Evolutionary conservation across 305 asterid genomes (phyloP).

Genomic region (Fraxinus angustifolia): DNA sequence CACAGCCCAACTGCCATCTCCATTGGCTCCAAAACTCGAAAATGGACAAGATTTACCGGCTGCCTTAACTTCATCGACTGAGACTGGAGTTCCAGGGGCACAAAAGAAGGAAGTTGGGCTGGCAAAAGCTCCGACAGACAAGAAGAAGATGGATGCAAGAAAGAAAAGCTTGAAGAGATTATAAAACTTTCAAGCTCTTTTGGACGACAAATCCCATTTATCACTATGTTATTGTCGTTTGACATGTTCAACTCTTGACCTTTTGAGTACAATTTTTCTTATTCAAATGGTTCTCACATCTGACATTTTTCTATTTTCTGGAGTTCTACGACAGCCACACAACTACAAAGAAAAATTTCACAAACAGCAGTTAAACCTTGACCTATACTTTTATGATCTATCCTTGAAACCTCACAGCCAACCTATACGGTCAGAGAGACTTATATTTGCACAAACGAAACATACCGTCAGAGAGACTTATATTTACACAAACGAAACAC

Average conservation of each 20-base stretch:
- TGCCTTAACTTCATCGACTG: slow-evolving; percentile 34
- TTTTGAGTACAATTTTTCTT: not conserved
- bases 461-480: not conserved
- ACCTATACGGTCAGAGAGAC: too few relatives aligned
- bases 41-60: slow-evolving; percentile 45
- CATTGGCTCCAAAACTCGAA: slow-evolving; percentile 67
- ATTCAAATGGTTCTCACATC: not conserved
- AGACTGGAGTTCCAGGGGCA: slow-evolving; percentile 41
- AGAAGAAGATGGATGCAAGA: slow-evolving; percentile 87
- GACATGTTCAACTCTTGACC: not conserved
- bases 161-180: slow-evolving; percentile 92
- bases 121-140: slow-evolving; percentile 61
- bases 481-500: not conserved
- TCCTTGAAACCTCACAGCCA: not conserved
- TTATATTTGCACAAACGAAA: too few relatives aligned
- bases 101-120: slow-evolving; percentile 59
- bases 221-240: not conserved
- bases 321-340: not conserved
- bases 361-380: not conserved
- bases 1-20: slow-evolving; percentile 34
- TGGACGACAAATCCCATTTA: not conserved
- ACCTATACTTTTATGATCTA: not conserved
- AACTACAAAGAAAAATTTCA: not conserved
- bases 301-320: not conserved
- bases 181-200: slow-evolving; percentile 26